Percentiles rank a stretch among this genome's conserved stretches.
These are phyloP conservation scores for Ceratobasidium theobromae DNA, from an alignment of 1,284 basidiomycete genomes.

Conservation along the genomic window DNA sequence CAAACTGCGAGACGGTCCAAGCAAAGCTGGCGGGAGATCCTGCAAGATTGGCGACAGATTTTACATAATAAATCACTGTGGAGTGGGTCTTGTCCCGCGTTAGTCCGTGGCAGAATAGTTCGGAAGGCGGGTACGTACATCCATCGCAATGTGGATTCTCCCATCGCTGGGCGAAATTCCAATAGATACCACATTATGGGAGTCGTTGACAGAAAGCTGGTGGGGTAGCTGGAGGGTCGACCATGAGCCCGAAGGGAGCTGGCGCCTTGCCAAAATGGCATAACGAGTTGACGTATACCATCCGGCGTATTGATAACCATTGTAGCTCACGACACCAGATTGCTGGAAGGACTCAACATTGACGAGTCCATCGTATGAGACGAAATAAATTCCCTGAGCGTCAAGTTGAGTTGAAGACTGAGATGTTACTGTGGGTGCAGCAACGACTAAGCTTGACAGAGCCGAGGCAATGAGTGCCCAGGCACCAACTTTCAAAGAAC, in stretches of 20 bases:
- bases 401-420: slow-evolving; percentile 30
- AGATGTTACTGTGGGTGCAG: slow-evolving; percentile 12
- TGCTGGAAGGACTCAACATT: slow-evolving; percentile 33
- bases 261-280: slow-evolving; percentile 33
- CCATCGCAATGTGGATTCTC: slow-evolving; percentile 35
- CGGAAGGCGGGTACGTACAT: slow-evolving; percentile 1
- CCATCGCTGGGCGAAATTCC: slow-evolving; percentile 35
- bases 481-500: background rate
- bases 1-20: slow-evolving; percentile 33
- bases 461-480: background rate
- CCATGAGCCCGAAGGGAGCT: slow-evolving; percentile 31
- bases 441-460: background rate
- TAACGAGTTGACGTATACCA: slow-evolving; percentile 33
- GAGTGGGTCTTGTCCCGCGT: slow-evolving; percentile 9
- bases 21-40: slow-evolving; percentile 19
- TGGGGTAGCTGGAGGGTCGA: slow-evolving; percentile 32
- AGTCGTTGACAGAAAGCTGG: slow-evolving; percentile 32
- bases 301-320: slow-evolving; percentile 36
- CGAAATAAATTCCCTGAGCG: slow-evolving; percentile 31
- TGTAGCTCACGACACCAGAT: slow-evolving; percentile 30
- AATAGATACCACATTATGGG: slow-evolving; percentile 35
- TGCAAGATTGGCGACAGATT: slow-evolving; percentile 32
- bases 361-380: slow-evolving; percentile 35
- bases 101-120: background rate
- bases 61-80: slow-evolving; percentile 29